Percentiles rank a stretch among this genome's conserved stretches.
Conservation (phyloP, 2,329 filamentous ascomycete genomes). For the Cytospora mali region DNA sequence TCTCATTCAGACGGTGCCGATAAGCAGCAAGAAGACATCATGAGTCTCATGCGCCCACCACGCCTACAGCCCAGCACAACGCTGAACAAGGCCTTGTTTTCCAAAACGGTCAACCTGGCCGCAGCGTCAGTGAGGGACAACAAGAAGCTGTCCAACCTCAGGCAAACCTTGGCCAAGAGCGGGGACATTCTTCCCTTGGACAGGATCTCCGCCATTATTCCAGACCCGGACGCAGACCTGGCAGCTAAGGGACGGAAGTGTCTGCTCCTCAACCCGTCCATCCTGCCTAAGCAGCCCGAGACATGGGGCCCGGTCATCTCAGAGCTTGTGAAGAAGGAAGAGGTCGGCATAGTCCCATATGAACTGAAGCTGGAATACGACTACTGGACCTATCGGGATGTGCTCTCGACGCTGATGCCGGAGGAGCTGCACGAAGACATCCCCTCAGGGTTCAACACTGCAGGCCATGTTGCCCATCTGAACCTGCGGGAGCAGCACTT, state of each 20-base stretch:
- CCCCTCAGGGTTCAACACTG: conserved; percentile 82
- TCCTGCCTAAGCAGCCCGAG: conserved; percentile 61
- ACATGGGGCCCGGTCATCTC: conserved; percentile 76
- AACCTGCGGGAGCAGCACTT: conserved; percentile 84
- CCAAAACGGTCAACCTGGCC: conserved; percentile 72
- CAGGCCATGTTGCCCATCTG: conserved; percentile 90
- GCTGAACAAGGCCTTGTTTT: conserved; percentile 83
- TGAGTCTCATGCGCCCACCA: conserved; percentile 74
- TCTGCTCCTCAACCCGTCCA: conserved; percentile 58
- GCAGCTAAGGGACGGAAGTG: conserved; percentile 62
- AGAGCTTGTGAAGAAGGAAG: conserved; percentile 68
- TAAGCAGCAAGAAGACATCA: conserved; percentile 34
- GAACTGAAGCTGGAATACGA: conserved; percentile 77
- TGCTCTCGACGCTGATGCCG: conserved; percentile 80
- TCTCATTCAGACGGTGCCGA: neutral
- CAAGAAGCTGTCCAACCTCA: conserved; percentile 72
- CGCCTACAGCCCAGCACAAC: conserved; percentile 75
- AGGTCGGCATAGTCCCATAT: conserved; percentile 74
- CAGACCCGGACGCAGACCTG: conserved; percentile 61
- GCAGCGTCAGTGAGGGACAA: conserved; percentile 78
- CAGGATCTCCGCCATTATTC: conserved; percentile 63
- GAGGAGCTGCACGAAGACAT: conserved; percentile 79
- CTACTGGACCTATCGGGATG: conserved; percentile 85
- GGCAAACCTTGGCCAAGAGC: conserved; percentile 65
- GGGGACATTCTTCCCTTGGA: conserved; percentile 68